Base-by-base conservation (phyloP, 306 rosid genomes). In the Styphnolobium japonicum region DNA sequence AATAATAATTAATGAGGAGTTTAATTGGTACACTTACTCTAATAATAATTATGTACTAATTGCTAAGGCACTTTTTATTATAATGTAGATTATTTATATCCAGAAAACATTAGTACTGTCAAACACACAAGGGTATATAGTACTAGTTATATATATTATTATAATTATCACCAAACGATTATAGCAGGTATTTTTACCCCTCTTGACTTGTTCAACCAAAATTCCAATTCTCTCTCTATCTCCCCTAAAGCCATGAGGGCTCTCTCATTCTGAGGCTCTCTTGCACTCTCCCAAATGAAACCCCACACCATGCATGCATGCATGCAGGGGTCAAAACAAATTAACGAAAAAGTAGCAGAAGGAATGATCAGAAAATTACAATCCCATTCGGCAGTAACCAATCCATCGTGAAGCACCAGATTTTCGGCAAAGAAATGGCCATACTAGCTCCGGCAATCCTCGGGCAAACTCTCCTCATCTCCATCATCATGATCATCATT, bases 381-480 rank as follows among this genome's bases (percentile, higher is more conserved):
- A 51, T 33, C 81, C 51, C 77, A 61, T 75, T 79, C 77, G 60
- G 16, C 74, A 37, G 70, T 37, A 51, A 58, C 75, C 69, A 57
- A 83, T 18, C 52, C 52, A 16, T 34, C 43, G 7, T 18, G 25
- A 58, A 65, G 16, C 82, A 19, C 42, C 19, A 66, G 45, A 58
- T 10, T 68, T 67, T 67, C 76, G 31, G 70, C 78, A 66, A 55
- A 75, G 73, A 75, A 25, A 92, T 92, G 97, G 97, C 90, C 82
- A 71, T 61, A n/a, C n/a, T n/a, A 36, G 77, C 85, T 78, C 64
- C 63, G 67, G 76, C 67, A 53, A 76, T 69, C n/a, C 76, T 80
- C 46, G 76, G 76, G 61, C 84, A 73, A 46, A 27, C 62, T 63
- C 68, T 81, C 37, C 27, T 79, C 62, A 14, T 87, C 53, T 73